Percentiles rank a stretch among this genome's conserved stretches.
These are phyloP conservation scores for Colletotrichum cereale DNA, from an alignment of 2,329 filamentous ascomycete species.

Conservation along the genomic window DNA sequence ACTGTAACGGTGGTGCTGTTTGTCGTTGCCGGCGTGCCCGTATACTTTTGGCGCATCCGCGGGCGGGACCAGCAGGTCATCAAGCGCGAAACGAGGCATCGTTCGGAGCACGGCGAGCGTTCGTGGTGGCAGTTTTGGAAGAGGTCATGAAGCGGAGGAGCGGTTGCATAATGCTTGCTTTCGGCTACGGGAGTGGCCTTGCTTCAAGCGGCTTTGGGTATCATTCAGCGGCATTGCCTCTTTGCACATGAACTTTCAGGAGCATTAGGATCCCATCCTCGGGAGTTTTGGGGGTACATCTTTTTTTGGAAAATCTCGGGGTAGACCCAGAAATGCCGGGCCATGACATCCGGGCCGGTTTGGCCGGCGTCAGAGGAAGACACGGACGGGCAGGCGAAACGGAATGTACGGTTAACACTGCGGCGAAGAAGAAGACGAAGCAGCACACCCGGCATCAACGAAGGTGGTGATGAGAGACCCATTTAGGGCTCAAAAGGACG, in stretches of 20 bases:
- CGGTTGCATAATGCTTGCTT: not conserved
- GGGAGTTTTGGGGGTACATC: not conserved
- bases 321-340: not conserved
- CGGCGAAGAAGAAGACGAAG: not conserved
- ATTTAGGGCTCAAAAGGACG: not conserved
- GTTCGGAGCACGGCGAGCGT: constrained; percentile 44
- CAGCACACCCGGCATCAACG: not conserved
- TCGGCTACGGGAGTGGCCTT: not conserved
- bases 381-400: not conserved
- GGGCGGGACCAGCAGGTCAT: constrained; percentile 67
- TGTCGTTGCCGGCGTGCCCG: constrained; percentile 83
- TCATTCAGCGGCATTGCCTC: not conserved
- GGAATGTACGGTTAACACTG: not conserved
- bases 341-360: not conserved
- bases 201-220: constrained; percentile 1
- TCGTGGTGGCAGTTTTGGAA: constrained; percentile 74
- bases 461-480: not conserved
- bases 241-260: not conserved
- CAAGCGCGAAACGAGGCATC: constrained; percentile 53
- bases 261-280: not conserved
- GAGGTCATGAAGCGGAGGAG: constrained; percentile 45
- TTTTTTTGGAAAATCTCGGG: not conserved
- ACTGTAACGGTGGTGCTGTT: constrained; percentile 89
- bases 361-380: not conserved
- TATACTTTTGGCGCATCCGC: constrained; percentile 90